Base-by-base conservation (phyloP, 1,284 basidiomycete species). In the Apiotrichum sp. region DNA sequence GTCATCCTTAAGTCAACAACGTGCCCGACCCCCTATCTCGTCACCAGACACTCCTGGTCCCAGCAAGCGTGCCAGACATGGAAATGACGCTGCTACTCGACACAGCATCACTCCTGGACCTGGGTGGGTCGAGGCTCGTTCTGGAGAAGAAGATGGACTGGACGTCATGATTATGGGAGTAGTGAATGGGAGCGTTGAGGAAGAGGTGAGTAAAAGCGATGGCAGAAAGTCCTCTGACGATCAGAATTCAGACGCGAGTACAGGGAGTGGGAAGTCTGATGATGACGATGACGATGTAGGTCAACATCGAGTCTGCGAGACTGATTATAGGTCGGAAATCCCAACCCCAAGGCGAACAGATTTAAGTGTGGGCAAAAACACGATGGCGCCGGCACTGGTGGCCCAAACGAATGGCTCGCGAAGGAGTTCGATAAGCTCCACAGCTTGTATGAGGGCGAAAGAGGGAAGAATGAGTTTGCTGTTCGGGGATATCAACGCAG, bases 321-420 rank as follows among this genome's bases (percentile, higher is more conserved):
- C 56, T 58, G 8, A 58, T 40, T 3, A 2, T 36, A 55, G 54
- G 32, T 7, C 2, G 51, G 50, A 38, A 65, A 60, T 42, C 61
- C 62, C 6, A 58, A 59, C 14, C 62, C 56, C 6, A 35, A 13
- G 8, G 67, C 57, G 5, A 57, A 65, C 35, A 41, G 43, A 5
- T 75, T 64, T 63, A 71, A 70, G 55, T 74, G 71, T 45, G 67
- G 65, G 6, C 65, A 72, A 47, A 58, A 58, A 2, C 57, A 72
- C 49, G 65, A 64, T 36, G 72, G 71, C 2, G 61, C 13, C 1
- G 36, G 49, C 3, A 47, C 47, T 2, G 51, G 42, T 8, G 67
- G 72, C 5, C 72, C 72, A 0, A 77, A 77, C 56, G 74, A 75
- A 47, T 70, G 63, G 60, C 65, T 77, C 4, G 72, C 73, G 0